These are phyloP conservation scores for Pittosporum tobira DNA, from an alignment of 129 eudicot genomes.

Conservation along the genomic window DNA sequence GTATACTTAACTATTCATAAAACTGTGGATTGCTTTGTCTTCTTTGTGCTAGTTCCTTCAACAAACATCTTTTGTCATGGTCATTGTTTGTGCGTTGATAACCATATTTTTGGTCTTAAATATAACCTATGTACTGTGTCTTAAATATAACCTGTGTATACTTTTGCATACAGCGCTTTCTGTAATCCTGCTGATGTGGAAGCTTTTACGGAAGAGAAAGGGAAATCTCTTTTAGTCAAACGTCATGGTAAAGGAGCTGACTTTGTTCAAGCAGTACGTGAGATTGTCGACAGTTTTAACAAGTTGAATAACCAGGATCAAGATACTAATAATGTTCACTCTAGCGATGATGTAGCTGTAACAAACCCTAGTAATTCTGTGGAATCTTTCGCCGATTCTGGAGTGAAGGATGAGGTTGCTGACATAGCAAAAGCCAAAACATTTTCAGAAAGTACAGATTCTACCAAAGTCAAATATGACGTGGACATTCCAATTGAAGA, in stretches of 20 bases:
- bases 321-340: conserved; percentile 13
- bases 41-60: no score
- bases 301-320: conserved; percentile 54
- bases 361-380: conserved; percentile 26
- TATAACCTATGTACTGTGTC: background rate
- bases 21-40: no score
- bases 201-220: conserved; percentile 86
- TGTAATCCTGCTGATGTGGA: conserved; percentile 93
- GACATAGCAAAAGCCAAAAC: conserved; percentile 23
- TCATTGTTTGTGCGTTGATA: no score
- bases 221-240: conserved; percentile 49
- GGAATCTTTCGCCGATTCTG: conserved; percentile 30
- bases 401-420: conserved; percentile 30
- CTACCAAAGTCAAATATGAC: conserved; percentile 28
- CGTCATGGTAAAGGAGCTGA: conserved; percentile 94
- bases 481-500: conserved; percentile 23
- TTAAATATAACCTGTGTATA: background rate
- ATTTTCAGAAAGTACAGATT: conserved; percentile 19
- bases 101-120: background rate
- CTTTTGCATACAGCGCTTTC: conserved; percentile 58
- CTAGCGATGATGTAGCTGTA: conserved; percentile 22
- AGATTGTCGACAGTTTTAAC: conserved; percentile 69
- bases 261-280: conserved; percentile 81
- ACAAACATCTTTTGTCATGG: no score
- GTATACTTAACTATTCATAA: no score